Percentiles rank a stretch among this genome's conserved stretches.
phyloP scores from a whole-genome alignment of 148 eudicot species.

The Vaccinium macrocarpon region DNA sequence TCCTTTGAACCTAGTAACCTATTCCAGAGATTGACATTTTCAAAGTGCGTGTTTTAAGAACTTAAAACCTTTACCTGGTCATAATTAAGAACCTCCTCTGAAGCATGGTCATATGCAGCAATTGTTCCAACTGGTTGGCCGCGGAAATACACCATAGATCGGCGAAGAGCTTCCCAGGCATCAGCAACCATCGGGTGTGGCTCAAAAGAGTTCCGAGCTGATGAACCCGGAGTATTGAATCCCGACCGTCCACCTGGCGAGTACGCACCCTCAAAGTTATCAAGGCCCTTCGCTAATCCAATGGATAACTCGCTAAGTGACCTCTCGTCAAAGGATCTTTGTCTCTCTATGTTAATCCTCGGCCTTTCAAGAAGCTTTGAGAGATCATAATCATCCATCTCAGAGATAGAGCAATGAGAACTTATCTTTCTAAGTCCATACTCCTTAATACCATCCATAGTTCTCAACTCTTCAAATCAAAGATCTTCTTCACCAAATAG shows the following conservation, averaged over 20 bases:
- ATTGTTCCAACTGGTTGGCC: conserved; percentile 94
- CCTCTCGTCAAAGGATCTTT: conserved; percentile 95
- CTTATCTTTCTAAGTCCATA: conserved; percentile 69
- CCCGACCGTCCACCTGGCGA: conserved; percentile 89
- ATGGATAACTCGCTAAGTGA: conserved; percentile 87
- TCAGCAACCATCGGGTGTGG: conserved; percentile 99
- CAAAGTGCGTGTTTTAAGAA: not conserved
- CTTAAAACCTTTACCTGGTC: conserved; percentile 60
- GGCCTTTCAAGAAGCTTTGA: conserved; percentile 85
- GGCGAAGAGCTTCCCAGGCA: conserved; percentile 96
- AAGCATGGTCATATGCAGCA: conserved; percentile 94
- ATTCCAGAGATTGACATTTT: not conserved
- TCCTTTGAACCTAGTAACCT: not conserved
- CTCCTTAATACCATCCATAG: conserved; percentile 48
- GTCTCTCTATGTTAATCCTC: conserved; percentile 73
- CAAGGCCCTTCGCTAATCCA: conserved; percentile 63
- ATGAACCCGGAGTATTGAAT: conserved; percentile 84
- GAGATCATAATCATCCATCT: conserved; percentile 81
- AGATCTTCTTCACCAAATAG: conserved; percentile 16
- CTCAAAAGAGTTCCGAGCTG: conserved; percentile 83
- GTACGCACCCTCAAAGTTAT: conserved; percentile 62
- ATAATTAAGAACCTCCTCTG: conserved; percentile 94
- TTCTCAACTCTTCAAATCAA: conserved; percentile 22
- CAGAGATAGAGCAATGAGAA: conserved; percentile 79
- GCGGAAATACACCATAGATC: conserved; percentile 74